phyloP scores from a whole-genome alignment of 306 rosid genomes.

The Castanea sativa region DNA sequence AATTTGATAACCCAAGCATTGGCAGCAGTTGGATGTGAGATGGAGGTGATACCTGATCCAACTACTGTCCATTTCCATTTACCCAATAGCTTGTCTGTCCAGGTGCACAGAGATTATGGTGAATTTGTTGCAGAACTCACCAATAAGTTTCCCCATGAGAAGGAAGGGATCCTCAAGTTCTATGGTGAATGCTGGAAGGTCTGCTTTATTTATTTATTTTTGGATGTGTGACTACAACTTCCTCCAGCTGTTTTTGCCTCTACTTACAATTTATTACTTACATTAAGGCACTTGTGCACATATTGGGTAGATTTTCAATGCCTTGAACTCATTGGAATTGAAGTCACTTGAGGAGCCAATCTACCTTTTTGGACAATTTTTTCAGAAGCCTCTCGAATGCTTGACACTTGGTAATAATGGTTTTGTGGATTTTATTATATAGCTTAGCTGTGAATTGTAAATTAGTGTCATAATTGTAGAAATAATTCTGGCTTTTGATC shows the following conservation, averaged over 20 bases:
- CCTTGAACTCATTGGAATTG: conserved; percentile 88
- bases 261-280: conserved; percentile 23
- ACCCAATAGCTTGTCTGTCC: conserved; percentile 70
- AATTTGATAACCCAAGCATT: conserved; percentile 95
- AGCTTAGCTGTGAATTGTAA: background rate
- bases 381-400: conserved; percentile 85
- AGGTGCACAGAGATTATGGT: conserved; percentile 73
- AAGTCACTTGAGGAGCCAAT: conserved; percentile 97
- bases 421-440: conserved; percentile 1
- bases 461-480: background rate
- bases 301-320: conserved; percentile 71
- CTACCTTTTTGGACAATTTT: conserved; percentile 94
- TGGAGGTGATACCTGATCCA: conserved; percentile 91
- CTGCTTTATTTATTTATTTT: conserved; percentile 28
- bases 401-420: conserved; percentile 74
- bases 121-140: conserved; percentile 71
- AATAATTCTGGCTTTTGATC: background rate
- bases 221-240: conserved; percentile 36
- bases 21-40: conserved; percentile 89
- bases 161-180: conserved; percentile 84
- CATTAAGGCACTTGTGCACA: conserved; percentile 19
- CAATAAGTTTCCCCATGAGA: conserved; percentile 73
- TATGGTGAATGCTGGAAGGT: conserved; percentile 97
- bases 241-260: conserved; percentile 38
- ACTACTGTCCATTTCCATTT: conserved; percentile 96